Base-by-base conservation (phyloP, 352 stramenopile genomes). In the Paralagenidium karlingii region DNA sequence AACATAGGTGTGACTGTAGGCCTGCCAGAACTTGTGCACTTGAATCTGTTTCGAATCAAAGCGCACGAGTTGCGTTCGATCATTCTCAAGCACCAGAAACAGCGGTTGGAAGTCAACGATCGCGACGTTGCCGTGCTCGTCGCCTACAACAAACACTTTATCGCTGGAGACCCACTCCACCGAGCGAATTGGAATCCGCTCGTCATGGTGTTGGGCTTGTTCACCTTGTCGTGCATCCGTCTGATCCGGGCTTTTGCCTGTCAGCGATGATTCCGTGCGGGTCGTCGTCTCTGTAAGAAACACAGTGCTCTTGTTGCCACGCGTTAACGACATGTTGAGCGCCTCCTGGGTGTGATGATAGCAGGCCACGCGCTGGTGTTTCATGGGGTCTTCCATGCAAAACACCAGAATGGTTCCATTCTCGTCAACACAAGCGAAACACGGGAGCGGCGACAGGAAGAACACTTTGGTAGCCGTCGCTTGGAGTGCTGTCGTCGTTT, bases 381-480 rank as follows among this genome's bases (percentile, higher is more conserved):
- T n/a, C n/a, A 54, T 51, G 16, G 34, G 25, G 34, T 46, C 51
- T 30, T 24, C 21, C 25, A 37, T 57, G 49, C 9, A 28, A 36
- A 39, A 59, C 22, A n/a, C 21, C 33, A 28, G 51, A 44, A 5
- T 26, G 24, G 33, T 53, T 49, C 8, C 25, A 11, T 46, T 53
- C 20, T 57, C 54, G 18, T 68, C 61, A 8, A 67, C 26, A 26
- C 60, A 49, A 1, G 66, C 40, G 25, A 77, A 74, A 38, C 53
- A 71, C 3, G 66, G 60, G 11, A 51, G 40, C n/a, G 63, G 66
- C 3, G 49, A 30, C 19, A 80, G 40, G 45, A 56, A 80, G 5
- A 41, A 18, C 12, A 71, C 42, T 19, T 53, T 46, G 6, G 45
- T 11, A 21, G 2, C 22, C 30, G 1, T 22, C 12, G 8, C 19